Evolutionary conservation across 2,329 filamentous ascomycete species (phyloP), one percentile per base, ranked within the genome.

Genomic region (Aspergillus fumigatiaffinis): DNA sequence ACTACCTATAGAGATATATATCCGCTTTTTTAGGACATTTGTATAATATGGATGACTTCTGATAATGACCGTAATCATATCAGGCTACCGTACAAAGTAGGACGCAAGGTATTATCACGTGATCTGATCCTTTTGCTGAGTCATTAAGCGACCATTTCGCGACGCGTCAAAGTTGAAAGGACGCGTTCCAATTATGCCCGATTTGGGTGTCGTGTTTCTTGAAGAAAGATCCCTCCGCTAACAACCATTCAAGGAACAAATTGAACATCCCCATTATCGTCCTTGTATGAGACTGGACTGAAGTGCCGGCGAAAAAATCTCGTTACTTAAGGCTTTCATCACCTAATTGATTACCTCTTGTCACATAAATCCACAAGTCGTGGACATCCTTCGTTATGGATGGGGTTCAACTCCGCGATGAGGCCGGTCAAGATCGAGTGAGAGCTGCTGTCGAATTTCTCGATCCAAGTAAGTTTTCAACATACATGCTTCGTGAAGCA

Each of bases 371-470:
- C 41, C 50, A 53, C 51, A 54, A 55, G 41, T 59, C 57, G 56
- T 51, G 60, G 56, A 54, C 58, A 55, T 56, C 55, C 58, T 52
- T 58, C 62, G 64, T 56, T 57, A 92, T 94, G 89, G 89, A 92
- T 66, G 83, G 81, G 59, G 79, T 85, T 65, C 86, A 89, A 78
- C 84, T 95, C 68, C 86, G 88, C 75, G 92, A 97, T 82, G 90
- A 94, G 76, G 91, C 88, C 64, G 87, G 88, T 67, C 84, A 86
- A 67, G 88, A 95, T 78, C 90, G 92, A 68, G 86, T 96, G 73
- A 89, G 91, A 68, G 86, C 89, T 63, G 92, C 91, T n/a, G 84
- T 89, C 68, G 92, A 97, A 74, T 97, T 97, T 71, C 85, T 97
- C 47, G 93, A 97, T 80, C 93, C 93, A 60, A 87, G 92, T 96